A percentile compares a stretch with the other conserved stretches of the same genome.
Conservation (phyloP, 495 filamentous ascomycete species). For the Podospora comata region DNA sequence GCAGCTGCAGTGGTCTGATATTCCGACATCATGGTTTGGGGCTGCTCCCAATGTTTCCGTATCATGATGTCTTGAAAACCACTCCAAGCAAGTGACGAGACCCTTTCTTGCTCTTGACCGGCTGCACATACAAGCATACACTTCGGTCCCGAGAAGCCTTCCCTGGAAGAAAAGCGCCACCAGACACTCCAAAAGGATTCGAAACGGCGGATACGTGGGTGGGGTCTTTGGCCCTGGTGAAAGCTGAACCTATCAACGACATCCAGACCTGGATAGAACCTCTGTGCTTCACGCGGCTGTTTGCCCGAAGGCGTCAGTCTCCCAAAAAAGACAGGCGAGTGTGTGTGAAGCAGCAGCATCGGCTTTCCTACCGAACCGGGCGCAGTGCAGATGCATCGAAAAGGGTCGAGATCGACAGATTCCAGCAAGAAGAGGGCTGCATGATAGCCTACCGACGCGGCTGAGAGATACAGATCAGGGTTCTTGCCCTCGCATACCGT, state of each 20-base stretch:
- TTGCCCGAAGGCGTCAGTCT: background rate
- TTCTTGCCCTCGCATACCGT: background rate
- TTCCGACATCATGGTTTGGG: background rate
- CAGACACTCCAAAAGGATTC: background rate
- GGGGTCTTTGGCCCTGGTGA: background rate
- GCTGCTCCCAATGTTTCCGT: background rate
- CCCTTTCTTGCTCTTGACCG: background rate
- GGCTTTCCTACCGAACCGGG: background rate
- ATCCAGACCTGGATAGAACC: too few relatives aligned
- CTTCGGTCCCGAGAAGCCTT: background rate
- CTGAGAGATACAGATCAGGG: background rate
- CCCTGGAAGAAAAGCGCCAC: background rate
- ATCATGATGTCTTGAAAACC: background rate
- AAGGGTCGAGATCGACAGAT: background rate
- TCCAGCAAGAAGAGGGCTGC: background rate
- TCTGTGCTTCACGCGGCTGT: background rate
- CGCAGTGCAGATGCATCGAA: background rate
- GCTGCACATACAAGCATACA: background rate
- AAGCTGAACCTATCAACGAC: background rate
- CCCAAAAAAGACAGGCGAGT: background rate
- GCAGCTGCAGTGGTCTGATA: background rate
- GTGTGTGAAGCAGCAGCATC: background rate
- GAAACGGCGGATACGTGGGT: background rate
- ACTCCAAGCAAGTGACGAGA: background rate
- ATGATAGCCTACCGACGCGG: background rate